Evolutionary conservation across 1,139 yeast genomes (phyloP), one percentile per base, ranked within the genome.

Genomic region (Yamadazyma siamensis): DNA sequence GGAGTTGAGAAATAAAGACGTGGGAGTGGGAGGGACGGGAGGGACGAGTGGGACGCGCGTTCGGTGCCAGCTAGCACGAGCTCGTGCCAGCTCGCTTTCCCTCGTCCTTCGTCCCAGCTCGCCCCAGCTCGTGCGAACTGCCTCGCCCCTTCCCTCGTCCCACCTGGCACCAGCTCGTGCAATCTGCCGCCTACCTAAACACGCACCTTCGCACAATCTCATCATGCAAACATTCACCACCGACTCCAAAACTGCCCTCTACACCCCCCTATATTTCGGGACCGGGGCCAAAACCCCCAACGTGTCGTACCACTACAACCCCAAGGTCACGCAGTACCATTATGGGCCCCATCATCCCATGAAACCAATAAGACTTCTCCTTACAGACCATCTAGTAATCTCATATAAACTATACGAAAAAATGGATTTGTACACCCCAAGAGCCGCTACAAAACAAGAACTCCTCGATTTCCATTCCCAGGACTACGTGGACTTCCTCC

Each of bases 311-410:
- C 96, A 88, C 54, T 87, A 76, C 58, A 88, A 88, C 53, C 87
- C 94, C 21, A 79, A 81, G 34, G 95, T 83, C 0, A 71, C 87
- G 4, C 74, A 78, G 46, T 87, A 80, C 56, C 96, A 87, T 50
- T 88, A 84, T 57, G 97, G 97, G 10, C 84, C 87, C 0, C 75
- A 80, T 38, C 98, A 91, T 58, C 98, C 98, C 9, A 91, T 91
- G 98, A 91, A 91, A 52, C 98, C 98, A n/a, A 87, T 91, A 56
- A 63, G 98, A 39, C 66, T 91, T 35, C 83, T 89, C 89, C 70
- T 91, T 13, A 91, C 98, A 0, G 97, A 91, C 58, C 96, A 88
- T 55, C 62, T 91, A 41, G 94, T 91, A 26, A 75, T 83, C 15
- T 78, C 85, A 5, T 91, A 91, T 59, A 87, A 87, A 38, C 62